Percentiles rank a stretch among this genome's conserved stretches.
These are phyloP conservation scores for Saccharomyces uvarum DNA, from an alignment of 1,139 yeast species.

Conservation along the genomic window DNA sequence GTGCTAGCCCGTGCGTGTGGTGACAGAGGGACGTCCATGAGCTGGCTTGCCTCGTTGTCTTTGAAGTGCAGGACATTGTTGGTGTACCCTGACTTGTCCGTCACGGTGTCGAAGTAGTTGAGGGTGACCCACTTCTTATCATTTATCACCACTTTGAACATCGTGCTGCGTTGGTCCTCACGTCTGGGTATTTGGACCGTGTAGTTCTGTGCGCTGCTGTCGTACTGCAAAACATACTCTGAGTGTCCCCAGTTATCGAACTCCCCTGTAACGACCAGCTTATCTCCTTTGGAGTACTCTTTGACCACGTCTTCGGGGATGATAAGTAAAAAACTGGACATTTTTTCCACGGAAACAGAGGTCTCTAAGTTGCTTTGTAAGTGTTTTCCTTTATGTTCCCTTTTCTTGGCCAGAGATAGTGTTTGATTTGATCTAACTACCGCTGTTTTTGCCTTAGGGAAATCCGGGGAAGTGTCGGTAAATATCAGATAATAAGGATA, in stretches of 20 bases:
- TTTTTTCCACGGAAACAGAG: background rate
- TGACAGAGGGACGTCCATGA: background rate
- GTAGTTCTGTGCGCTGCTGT: slow-evolving; percentile 5
- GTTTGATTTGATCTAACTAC: background rate
- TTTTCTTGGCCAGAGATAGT: background rate
- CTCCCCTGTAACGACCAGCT: slow-evolving; percentile 16
- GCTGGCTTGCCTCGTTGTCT: slow-evolving; percentile 2
- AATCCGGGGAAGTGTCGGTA: slow-evolving; percentile 1
- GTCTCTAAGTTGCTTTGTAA: background rate
- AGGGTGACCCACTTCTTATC: slow-evolving; percentile 14
- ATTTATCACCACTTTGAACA: slow-evolving; percentile 15
- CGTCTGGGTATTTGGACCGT: slow-evolving; percentile 9
- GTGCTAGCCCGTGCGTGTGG: background rate
- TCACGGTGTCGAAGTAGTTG: slow-evolving; percentile 12
- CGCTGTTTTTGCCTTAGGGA: background rate
- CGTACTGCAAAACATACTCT: slow-evolving; percentile 8
- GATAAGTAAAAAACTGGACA: background rate
- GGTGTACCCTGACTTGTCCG: slow-evolving; percentile 12
- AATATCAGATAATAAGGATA: background rate
- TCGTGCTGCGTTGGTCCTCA: slow-evolving; percentile 6
- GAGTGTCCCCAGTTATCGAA: slow-evolving; percentile 17
- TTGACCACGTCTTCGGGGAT: slow-evolving; percentile 1
- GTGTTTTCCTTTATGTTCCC: background rate
- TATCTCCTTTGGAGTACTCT: slow-evolving; percentile 5
- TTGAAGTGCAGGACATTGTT: slow-evolving; percentile 11